Base-by-base conservation (phyloP, 768 basidiomycete species). In the Mycena floridula region DNA sequence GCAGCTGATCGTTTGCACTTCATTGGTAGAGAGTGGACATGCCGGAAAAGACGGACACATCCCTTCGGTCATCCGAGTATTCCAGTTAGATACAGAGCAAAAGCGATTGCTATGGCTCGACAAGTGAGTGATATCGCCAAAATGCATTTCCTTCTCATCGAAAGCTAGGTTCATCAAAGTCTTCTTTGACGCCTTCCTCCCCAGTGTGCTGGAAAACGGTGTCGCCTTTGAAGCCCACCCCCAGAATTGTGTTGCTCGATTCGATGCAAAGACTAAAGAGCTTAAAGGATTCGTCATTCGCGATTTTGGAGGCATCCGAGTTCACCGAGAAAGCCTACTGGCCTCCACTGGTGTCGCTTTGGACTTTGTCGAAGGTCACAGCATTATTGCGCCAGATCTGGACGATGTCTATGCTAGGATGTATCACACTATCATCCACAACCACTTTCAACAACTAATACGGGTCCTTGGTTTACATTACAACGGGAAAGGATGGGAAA, bases 191-290 rank as follows among this genome's bases (percentile, higher is more conserved):
- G 77, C 77, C 3, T 79, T 81, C 51, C 61, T 81, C 16, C 77
- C 79, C 2, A 63, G 76, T 0, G 65, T 78, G 47, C 56, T 81
- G 3, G 52, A 68, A 43, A 75, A 81, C 46, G 76, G 77, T 6
- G 76, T 81, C 4, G 76, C 72, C 1, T 79, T 81, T 51, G 77
- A 81, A 54, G 74, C 70, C 40, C 79, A 81, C 52, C 75, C 75
- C 2, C 79, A 81, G 57, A 79, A 81, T 48, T 77, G 76, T 47
- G 60, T 81, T 7, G 76, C 76, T 5, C 69, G 76, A 2, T 79
- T 78, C 49, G 69, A 74, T 46, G 49, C 72, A 4, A 47, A 62
- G 21, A 72, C 76, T 4, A 72, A 73, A 43, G 69, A 72, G 41
- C 54, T 79, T 3, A 69, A 66, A 26, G 77, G 76, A 0, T 79